Percentiles rank a stretch among this genome's conserved stretches.
phyloP scores from a whole-genome alignment of 441 rosid genomes.

The Gossypium gossypioides region DNA sequence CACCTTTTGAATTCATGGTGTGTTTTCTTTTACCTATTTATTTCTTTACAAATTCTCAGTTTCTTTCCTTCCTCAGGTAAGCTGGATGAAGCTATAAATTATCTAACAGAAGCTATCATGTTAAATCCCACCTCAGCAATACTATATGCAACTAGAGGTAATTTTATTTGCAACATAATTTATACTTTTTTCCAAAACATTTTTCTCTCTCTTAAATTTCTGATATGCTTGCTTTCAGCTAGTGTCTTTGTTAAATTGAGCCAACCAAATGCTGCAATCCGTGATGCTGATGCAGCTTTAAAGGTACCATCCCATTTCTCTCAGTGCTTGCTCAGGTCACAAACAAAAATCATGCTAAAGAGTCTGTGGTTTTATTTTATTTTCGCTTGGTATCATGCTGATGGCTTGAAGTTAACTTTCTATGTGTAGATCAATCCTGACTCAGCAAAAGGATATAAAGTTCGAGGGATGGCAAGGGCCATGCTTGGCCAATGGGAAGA shows the following conservation, averaged over 20 bases:
- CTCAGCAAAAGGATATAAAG: constrained; percentile 60
- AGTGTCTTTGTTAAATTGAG: constrained; percentile 33
- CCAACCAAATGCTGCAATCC: constrained; percentile 56
- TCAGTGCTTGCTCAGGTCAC: background rate
- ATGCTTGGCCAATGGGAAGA: constrained; percentile 52
- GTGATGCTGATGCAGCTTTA: constrained; percentile 41
- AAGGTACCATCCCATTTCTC: constrained; percentile 23
- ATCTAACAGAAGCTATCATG: constrained; percentile 45
- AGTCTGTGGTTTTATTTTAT: background rate
- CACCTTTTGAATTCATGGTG: background rate
- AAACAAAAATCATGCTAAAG: constrained; percentile 2
- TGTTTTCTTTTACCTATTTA: background rate
- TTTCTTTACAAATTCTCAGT: constrained; percentile 6
- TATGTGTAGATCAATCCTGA: constrained; percentile 47
- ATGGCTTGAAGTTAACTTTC: constrained; percentile 3
- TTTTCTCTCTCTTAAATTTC: background rate
- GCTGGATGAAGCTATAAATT: constrained; percentile 31
- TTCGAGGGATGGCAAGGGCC: constrained; percentile 53
- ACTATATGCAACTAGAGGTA: constrained; percentile 52
- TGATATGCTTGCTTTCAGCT: constrained; percentile 28
- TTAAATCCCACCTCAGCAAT: constrained; percentile 50
- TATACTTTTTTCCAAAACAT: background rate
- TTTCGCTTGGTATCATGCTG: background rate
- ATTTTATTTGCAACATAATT: background rate
- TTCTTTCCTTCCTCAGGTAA: constrained; percentile 27